Evolutionary conservation across 176 grass and related monocot genomes (phyloP), one percentile per base, ranked within the genome.

Genomic region (Aechmea fasciata): DNA sequence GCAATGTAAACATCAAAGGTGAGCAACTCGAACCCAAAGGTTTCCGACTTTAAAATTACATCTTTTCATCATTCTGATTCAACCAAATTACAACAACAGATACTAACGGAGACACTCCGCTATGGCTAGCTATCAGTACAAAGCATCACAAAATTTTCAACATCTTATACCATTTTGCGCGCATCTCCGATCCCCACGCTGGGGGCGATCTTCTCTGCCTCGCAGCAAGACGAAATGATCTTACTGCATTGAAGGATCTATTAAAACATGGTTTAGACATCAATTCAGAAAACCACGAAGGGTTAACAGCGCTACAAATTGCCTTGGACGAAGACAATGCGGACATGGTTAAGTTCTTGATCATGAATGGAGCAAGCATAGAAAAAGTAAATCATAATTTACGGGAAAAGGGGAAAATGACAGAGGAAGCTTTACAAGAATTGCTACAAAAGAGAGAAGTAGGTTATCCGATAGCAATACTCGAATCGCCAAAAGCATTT

Each of bases 121-220:
- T 90, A 67, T 92, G 93, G 89, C 69, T 83, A 11, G 89, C 93
- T 71, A 77, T 92, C 15, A 74, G 79, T 0, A 82, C 73, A 69
- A 74, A 88, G 69, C 89, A 90, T 78, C 86, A 92, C 67, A 87
- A 83, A 72, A 83, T 92, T 74, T 92, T 97, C 86, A 92, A 85
- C 74, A 81, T 90, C 70, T 69, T 93, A 48, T 79, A 87, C 87
- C 89, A 86, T 15, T 70, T 69, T 28, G 86, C 87, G 28, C 82
- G 77, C 73, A 20, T 47, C 25, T 88, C 89, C 2, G 70, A 54
- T 66, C 84, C 89, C 61, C 79, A 69, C 64, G 72, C 79, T 65
- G 79, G 66, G 6, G 84, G 87, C 1, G 84, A 99, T 74, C 82
- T 99, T 64, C 84, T 99, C 4, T 84, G 87, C 72, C 71, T 82